Percentiles rank a stretch among this genome's conserved stretches.
Conservation (phyloP, 805 yeast genomes). For the Teunomyces lycoperdinae region DNA sequence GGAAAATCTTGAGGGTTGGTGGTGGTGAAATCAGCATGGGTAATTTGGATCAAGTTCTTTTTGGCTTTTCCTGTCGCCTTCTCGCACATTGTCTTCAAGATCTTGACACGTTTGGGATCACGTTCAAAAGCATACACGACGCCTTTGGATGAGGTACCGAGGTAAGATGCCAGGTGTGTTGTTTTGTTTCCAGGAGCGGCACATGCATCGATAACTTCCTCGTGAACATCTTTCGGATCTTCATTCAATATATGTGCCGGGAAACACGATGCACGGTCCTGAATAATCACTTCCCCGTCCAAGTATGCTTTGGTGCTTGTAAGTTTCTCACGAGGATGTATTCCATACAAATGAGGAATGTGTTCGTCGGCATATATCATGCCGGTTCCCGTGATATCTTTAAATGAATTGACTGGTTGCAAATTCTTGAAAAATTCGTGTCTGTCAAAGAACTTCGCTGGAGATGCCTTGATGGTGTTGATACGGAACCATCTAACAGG, state of each 20-base stretch:
- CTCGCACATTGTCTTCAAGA: slow-evolving; percentile 71
- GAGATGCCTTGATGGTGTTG: slow-evolving; percentile 56
- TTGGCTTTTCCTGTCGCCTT: slow-evolving; percentile 50
- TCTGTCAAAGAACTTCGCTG: slow-evolving; percentile 24
- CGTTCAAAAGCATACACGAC: slow-evolving; percentile 85
- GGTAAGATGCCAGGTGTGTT: slow-evolving; percentile 77
- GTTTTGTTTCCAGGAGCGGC: slow-evolving; percentile 99
- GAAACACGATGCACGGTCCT: slow-evolving; percentile 95
- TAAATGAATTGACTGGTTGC: slow-evolving; percentile 44
- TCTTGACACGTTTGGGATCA: slow-evolving; percentile 68
- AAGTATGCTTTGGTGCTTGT: slow-evolving; percentile 67
- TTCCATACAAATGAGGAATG: slow-evolving; percentile 77
- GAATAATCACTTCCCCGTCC: slow-evolving; percentile 80
- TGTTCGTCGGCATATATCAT: slow-evolving; percentile 68
- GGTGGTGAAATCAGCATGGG: slow-evolving; percentile 64
- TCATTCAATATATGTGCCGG: slow-evolving; percentile 77
- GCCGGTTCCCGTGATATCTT: slow-evolving; percentile 46
- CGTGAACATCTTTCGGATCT: slow-evolving; percentile 51
- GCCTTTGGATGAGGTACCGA: slow-evolving; percentile 27
- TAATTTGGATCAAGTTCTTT: slow-evolving; percentile 43
- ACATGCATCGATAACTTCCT: slow-evolving; percentile 81
- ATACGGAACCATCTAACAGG: slow-evolving; percentile 81
- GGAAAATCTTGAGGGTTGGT: slow-evolving; percentile 56
- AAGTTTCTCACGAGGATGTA: slow-evolving; percentile 71
- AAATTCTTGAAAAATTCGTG: slow-evolving; percentile 40